Percentiles rank a stretch among this genome's conserved stretches.
Conservation (phyloP, 768 basidiomycete genomes). For the Boletus barrowsii region DNA sequence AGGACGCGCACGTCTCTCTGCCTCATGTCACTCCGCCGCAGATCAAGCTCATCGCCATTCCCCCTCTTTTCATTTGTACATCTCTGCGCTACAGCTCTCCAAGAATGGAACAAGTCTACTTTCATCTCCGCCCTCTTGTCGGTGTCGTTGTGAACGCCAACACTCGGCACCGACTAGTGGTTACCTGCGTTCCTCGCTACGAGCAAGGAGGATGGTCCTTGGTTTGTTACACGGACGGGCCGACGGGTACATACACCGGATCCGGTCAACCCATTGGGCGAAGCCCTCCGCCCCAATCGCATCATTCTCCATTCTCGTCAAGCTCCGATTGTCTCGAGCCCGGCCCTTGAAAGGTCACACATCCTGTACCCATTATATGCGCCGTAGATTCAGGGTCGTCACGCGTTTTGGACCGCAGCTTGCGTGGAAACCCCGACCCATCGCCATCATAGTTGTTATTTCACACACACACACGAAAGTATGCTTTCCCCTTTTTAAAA, state of each 20-base stretch:
- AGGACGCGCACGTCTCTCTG: conserved; percentile 3
- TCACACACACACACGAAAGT: background rate
- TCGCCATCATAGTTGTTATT: conserved; percentile 8
- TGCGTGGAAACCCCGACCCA: conserved; percentile 19
- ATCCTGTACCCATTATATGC: conserved; percentile 2
- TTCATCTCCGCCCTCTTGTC: conserved; percentile 32
- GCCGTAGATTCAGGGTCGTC: conserved; percentile 26
- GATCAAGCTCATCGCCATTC: conserved; percentile 19
- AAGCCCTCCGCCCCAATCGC: conserved; percentile 30
- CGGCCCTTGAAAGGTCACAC: background rate
- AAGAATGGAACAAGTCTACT: conserved; percentile 18
- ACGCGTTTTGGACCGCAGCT: conserved; percentile 8
- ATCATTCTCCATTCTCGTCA: conserved; percentile 19
- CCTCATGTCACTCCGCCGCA: conserved; percentile 19
- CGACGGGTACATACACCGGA: conserved; percentile 2
- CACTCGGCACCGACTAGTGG: conserved; percentile 17
- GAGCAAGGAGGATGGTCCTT: background rate
- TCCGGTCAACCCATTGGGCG: background rate
- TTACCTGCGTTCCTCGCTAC: background rate
- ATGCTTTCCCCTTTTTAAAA: background rate
- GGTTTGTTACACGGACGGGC: background rate
- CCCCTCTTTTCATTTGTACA: conserved; percentile 10
- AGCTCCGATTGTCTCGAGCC: conserved; percentile 18
- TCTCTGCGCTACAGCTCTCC: conserved; percentile 10
- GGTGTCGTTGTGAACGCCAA: background rate